These are phyloP conservation scores for Rhododendron henanense DNA, from an alignment of 148 eudicot species.

Conservation along the genomic window DNA sequence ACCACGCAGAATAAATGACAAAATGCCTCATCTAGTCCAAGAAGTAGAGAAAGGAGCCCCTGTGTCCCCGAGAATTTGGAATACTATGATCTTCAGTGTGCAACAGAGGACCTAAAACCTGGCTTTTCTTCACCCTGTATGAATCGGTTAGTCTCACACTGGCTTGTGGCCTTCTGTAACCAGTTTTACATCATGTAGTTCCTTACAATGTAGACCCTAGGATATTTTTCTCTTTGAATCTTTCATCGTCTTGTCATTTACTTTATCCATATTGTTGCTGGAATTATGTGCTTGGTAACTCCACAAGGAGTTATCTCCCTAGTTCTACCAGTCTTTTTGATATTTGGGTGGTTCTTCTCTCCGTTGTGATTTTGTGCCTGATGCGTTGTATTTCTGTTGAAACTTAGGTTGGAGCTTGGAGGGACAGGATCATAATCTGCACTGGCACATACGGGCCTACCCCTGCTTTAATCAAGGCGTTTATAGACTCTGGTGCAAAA, in stretches of 20 bases:
- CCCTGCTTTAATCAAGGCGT: constrained; percentile 67
- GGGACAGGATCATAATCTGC: constrained; percentile 83
- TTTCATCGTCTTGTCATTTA: neutral
- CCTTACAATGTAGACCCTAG: neutral
- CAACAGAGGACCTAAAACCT: neutral
- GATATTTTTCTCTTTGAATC: neutral
- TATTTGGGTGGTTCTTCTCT: neutral
- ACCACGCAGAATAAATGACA: neutral
- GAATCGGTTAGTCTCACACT: neutral
- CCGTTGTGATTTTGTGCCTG: neutral
- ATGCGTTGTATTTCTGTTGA: neutral
- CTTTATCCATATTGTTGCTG: neutral
- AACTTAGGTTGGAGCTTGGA: constrained; percentile 90
- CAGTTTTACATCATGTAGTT: neutral
- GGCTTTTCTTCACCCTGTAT: neutral
- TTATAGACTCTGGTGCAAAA: constrained; percentile 89
- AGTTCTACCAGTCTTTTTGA: too few species aligned
- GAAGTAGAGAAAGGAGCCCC: neutral
- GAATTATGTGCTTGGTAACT: neutral
- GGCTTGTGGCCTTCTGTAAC: neutral
- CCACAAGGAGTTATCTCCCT: neutral
- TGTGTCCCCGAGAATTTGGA: neutral
- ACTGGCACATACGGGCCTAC: constrained; percentile 66
- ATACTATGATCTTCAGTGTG: neutral
- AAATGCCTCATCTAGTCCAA: neutral